phyloP scores from a whole-genome alignment of 2,329 filamentous ascomycete genomes.

The Byssochlamys sp. region DNA sequence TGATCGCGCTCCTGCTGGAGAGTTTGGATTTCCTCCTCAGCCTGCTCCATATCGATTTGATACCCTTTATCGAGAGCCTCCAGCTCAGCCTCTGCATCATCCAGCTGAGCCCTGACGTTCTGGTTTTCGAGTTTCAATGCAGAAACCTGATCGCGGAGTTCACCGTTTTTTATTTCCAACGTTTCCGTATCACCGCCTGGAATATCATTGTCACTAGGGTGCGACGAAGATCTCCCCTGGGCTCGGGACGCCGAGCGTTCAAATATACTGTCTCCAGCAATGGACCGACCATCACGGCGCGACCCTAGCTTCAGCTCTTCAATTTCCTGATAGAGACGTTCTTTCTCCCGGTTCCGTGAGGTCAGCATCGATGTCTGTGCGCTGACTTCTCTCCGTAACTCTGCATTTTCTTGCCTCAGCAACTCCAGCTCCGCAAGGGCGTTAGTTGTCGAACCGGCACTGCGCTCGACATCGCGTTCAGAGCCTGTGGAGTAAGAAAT shows the following conservation, averaged over 20 bases:
- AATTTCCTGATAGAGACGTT: constrained; percentile 89
- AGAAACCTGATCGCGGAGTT: constrained; percentile 76
- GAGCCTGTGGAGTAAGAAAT: constrained; percentile 29
- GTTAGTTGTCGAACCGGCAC: constrained; percentile 48
- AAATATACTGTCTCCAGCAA: constrained; percentile 76
- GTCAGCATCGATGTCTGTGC: constrained; percentile 97
- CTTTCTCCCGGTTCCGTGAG: constrained; percentile 87
- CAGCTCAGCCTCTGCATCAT: constrained; percentile 69
- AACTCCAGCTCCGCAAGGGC: constrained; percentile 75
- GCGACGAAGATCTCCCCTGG: constrained; percentile 62
- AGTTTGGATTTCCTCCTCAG: constrained; percentile 68
- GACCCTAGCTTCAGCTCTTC: constrained; percentile 88
- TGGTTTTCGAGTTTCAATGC: constrained; percentile 82
- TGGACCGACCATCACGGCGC: constrained; percentile 55
- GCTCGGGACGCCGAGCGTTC: constrained; percentile 88
- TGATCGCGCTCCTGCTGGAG: constrained; percentile 81
- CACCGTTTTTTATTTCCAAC: constrained; percentile 71
- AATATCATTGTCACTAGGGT: constrained; percentile 60
- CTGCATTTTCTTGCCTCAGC: constrained; percentile 81
- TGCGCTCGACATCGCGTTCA: constrained; percentile 27
- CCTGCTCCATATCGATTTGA: constrained; percentile 70
- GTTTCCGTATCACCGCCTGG: constrained; percentile 66
- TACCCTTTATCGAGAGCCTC: constrained; percentile 62
- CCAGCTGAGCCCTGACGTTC: constrained; percentile 71
- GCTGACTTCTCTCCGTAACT: constrained; percentile 80